Evolutionary conservation across 108 stramenopile species (phyloP), one percentile per base, ranked within the genome.

Genomic region (Nitzschia sp.): DNA sequence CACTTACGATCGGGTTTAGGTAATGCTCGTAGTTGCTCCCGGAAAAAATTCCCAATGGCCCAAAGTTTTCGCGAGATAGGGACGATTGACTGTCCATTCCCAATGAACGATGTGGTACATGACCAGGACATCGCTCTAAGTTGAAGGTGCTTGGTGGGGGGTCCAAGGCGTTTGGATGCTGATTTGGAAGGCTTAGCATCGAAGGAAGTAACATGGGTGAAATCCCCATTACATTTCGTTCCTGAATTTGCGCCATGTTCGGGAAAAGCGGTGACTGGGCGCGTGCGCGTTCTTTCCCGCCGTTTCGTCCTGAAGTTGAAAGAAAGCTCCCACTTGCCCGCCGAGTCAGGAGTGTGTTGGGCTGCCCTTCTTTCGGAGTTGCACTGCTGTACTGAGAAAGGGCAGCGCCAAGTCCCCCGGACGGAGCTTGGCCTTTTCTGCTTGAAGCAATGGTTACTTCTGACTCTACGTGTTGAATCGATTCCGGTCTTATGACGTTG

Each of bases 331-430:
- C 62, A 36, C 71, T 72, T 46, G 30, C 35, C 42, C 63, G 49
- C 32, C 71, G 49, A 36, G 46, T 72, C 1, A 72, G 27, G 4
- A 64, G 28, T 35, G 28, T 66, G 15, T 56, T 49, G 2, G 72
- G 45, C 36, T 48, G 55, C 24, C 45, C 66, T 32, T 66, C 55
- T n/a, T 35, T 57, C 24, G 45, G 36, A 21, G 32, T 32, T 1
- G 61, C 61, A 26, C 33, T 60, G 46, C 28, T 56, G 29, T 79
- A 79, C 23, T 79, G 78, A 34, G 78, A 69, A 51, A 79, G 68
- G 6, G 78, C 78, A 32, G 78, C 78, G 19, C 57, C 68, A 11
- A 79, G 46, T 9, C 78, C 78, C 36, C 70, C 68, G 18, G 64
- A 17, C 54, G 26, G 11, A 18, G 38, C 25, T 35, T 25, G 51